Conservation (phyloP, 2,329 filamentous ascomycete species). For the Fusarium robinianum region DNA sequence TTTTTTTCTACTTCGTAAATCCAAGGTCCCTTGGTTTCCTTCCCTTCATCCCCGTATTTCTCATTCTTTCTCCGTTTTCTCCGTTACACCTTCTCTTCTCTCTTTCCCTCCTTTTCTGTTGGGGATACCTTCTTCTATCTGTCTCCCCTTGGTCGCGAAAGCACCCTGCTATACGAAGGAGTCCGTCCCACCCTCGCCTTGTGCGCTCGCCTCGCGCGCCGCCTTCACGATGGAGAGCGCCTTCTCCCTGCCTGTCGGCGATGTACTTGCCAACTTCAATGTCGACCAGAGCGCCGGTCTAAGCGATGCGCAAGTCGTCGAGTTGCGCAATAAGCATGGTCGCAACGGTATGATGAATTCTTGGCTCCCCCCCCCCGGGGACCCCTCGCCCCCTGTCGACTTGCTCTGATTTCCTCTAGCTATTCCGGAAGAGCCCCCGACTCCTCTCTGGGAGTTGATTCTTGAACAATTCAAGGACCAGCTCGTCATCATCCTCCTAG, state of each 20-base stretch:
- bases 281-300: slow-evolving; percentile 62
- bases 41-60: slow-evolving; percentile 14
- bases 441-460: slow-evolving; percentile 93
- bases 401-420: slow-evolving; percentile 44
- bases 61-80: slow-evolving; percentile 12
- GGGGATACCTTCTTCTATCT: slow-evolving; percentile 8
- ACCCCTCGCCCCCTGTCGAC: slow-evolving; percentile 14
- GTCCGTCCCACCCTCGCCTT: slow-evolving; percentile 12
- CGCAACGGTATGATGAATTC: slow-evolving; percentile 72
- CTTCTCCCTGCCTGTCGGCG: slow-evolving; percentile 60
- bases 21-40: slow-evolving; percentile 22
- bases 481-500: slow-evolving; percentile 91
- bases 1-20: slow-evolving; percentile 19
- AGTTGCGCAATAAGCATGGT: slow-evolving; percentile 62
- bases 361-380: slow-evolving; percentile 14
- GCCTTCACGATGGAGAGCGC: slow-evolving; percentile 62
- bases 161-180: slow-evolving; percentile 16
- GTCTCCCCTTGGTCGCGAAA: slow-evolving; percentile 23
- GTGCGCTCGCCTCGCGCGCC: slow-evolving; percentile 30
- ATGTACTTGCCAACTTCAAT: slow-evolving; percentile 63
- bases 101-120: slow-evolving; percentile 11
- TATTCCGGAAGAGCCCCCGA: slow-evolving; percentile 86
- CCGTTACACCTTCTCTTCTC: slow-evolving; percentile 12
- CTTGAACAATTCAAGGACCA: slow-evolving; percentile 99
- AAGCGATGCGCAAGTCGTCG: slow-evolving; percentile 60